phyloP scores from a whole-genome alignment of 2,329 filamentous ascomycete genomes.

The Ophiostoma perfectum region DNA sequence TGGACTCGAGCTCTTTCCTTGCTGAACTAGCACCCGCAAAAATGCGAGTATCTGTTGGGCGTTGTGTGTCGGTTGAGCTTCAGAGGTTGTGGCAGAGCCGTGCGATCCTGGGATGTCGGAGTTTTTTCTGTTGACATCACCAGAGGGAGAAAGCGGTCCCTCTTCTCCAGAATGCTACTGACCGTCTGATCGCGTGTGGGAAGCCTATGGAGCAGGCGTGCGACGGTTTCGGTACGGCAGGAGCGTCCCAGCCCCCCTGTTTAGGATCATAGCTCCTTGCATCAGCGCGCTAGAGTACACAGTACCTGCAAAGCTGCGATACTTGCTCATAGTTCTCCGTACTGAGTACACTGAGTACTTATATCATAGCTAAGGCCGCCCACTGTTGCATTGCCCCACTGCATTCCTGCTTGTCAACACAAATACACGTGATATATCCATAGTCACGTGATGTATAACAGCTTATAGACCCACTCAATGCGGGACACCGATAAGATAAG shows the following conservation, averaged over 20 bases:
- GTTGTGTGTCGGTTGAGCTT: background rate
- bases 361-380: background rate
- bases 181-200: slow-evolving; percentile 14
- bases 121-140: slow-evolving; percentile 6
- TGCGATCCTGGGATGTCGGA: background rate
- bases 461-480: background rate
- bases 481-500: slow-evolving; percentile 13
- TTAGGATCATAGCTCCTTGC: background rate
- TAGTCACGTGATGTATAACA: background rate
- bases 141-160: slow-evolving; percentile 9
- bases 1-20: background rate
- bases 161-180: background rate
- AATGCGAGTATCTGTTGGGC: background rate
- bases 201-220: slow-evolving; percentile 3
- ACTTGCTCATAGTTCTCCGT: background rate
- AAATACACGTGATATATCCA: background rate
- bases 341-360: background rate
- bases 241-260: slow-evolving; percentile 5
- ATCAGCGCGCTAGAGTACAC: background rate
- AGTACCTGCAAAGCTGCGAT: background rate
- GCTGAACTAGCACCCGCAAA: background rate
- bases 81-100: background rate
- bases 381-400: slow-evolving; percentile 1
- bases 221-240: background rate
- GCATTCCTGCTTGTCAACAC: background rate